Base-by-base conservation (phyloP, 2,329 filamentous ascomycete genomes). In the Geosmithia flava region DNA sequence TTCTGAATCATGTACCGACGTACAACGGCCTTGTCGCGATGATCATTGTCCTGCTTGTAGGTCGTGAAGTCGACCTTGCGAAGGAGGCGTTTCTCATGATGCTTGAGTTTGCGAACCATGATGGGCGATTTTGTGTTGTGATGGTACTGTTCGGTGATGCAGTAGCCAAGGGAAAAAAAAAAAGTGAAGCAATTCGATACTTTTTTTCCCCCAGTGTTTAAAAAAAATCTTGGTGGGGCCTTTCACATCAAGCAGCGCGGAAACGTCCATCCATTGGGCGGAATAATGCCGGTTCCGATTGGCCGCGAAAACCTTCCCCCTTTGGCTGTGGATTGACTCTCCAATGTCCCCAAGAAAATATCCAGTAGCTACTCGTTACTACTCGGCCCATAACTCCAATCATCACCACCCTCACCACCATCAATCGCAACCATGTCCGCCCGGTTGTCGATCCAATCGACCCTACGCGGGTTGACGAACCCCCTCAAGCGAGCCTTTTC, bases 61-160 rank as follows among this genome's bases (percentile, higher is more conserved):
- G 85, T 93, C 64, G 90, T 83, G 69, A 98, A 95, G 70, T 98
- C 90, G 67, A 93, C 89, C 67, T 78, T 79, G 63, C 91, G 91
- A 59, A 97, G 80, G 62, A 97, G 85, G 76, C 93, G 94, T 64
- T 93, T 81, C 81, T 98, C 93, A 69, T 96, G 91, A 69, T 95
- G 80, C 70, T 96, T 97, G 62, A 98, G 81, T 73, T 95, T 89
- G 58, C 93, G 85, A 56, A 95, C 88, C 93, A 97, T 97, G 20
- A 37, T 37, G 33, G 33, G 56, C 76, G 62, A 44, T 50, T 52
- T 20, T 5, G 16, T 47, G 20, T 19, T 30, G 29, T 30, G 29
- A 30, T 11, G 29, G 11, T 30, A 11, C 15, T 13, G 33, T 11
- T 13, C 13, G 33, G 33, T 16, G 10, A 16, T 37, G 11, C 15